Evolutionary conservation across 2,329 filamentous ascomycete species (phyloP).

Genomic region (Venturia carpophila): DNA sequence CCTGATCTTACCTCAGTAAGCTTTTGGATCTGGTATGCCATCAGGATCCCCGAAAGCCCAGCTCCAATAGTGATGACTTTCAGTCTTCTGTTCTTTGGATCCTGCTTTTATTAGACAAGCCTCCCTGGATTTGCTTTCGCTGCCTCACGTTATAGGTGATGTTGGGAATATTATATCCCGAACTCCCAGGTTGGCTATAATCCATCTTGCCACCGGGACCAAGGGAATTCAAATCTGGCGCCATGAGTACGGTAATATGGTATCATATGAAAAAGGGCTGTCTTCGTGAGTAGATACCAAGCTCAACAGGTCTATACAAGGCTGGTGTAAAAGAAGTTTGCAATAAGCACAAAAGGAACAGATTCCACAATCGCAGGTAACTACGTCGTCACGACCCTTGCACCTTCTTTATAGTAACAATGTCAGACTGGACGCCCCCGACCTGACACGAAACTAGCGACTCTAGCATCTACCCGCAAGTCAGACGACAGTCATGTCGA

Average conservation of each 20-base stretch:
- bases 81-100: slow-evolving; percentile 37
- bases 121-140: too few species aligned
- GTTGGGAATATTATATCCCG: slow-evolving; percentile 35
- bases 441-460: not conserved
- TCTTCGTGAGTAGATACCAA: too few species aligned
- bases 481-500: not conserved
- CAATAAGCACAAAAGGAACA: not conserved
- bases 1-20: slow-evolving; percentile 24
- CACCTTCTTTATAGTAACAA: not conserved
- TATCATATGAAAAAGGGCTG: not conserved
- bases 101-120: slow-evolving; percentile 16
- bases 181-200: slow-evolving; percentile 37
- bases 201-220: slow-evolving; percentile 32
- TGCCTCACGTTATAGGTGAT: slow-evolving; percentile 28
- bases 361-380: too few species aligned
- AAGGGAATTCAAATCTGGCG: slow-evolving; percentile 37
- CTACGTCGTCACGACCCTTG: too few species aligned
- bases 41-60: slow-evolving; percentile 40
- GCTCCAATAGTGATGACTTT: slow-evolving; percentile 43
- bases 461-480: not conserved
- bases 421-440: not conserved
- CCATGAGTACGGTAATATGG: slow-evolving; percentile 27
- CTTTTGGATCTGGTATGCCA: slow-evolving; percentile 43
- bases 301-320: not conserved
- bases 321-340: not conserved